Evolutionary conservation across 2,329 filamentous ascomycete genomes (phyloP), one percentile per base, ranked within the genome.

Genomic region (Venturia nashicola): DNA sequence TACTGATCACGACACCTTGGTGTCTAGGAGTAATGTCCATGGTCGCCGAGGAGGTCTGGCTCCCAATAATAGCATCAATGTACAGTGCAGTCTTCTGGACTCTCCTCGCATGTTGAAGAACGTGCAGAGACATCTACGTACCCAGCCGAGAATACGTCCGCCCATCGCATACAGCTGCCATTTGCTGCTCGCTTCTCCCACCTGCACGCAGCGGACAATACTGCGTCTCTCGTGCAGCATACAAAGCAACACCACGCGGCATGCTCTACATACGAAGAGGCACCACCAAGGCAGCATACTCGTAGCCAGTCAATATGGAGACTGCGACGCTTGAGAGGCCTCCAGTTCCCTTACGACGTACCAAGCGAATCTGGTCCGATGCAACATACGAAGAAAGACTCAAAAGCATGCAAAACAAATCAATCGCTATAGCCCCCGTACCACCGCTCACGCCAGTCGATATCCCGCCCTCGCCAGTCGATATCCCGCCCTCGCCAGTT

Each of bases 331-430:
- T 42, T n/a, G 61, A 63, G 61, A 36, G 61, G 36, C 61, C 61
- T 20, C 61, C 61, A 2, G 59, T 63, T 16, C 61, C 61, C 23
- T 27, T 39, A 42, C 61, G 61, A n/a, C 61, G 61, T 27, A 20
- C 27, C 27, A 57, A 57, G 39, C 51, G 51, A 36, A 27, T 32
- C 51, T 63, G 61, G 61, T 39, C 51, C n/a, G 61, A 63, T 34
- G 48, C 61, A 27, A 27, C 34, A 3, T 48, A 43, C 23, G 42
- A 51, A 3, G 40, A 46, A 18, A 34, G 42, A 18, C 12, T 23
- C 16, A 39, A 34, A 23, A 51, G 44, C 18, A 12, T 44, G 4
- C n/a, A 60, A 18, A 27, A 14, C 34, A 57, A 18, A 51, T 32
- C 42, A 32, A 23, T 43, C 36, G 8, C 51, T 34, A 59, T 40